These are phyloP conservation scores for Euclidium syriacum DNA, from an alignment of 345 rosid species.

Conservation along the genomic window DNA sequence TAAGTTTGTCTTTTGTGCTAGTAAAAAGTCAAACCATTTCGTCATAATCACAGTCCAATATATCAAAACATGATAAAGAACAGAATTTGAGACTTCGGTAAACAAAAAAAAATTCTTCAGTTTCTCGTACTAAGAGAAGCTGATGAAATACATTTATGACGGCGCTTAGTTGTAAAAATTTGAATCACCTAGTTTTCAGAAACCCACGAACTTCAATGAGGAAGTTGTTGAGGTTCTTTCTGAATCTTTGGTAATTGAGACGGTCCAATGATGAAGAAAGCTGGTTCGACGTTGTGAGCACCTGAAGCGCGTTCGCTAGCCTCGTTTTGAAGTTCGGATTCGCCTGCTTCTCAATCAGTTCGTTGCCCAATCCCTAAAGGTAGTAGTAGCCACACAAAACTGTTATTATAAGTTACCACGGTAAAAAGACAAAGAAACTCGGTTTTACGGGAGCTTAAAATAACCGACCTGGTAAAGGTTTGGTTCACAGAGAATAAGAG, in stretches of 20 bases:
- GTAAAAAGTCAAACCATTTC: background rate
- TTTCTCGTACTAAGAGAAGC: too few species aligned
- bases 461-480: slow-evolving; percentile 77
- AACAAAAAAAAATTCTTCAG: too few species aligned
- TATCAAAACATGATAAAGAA: background rate
- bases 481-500: slow-evolving; percentile 91
- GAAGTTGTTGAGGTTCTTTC: slow-evolving; percentile 81
- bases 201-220: slow-evolving; percentile 92
- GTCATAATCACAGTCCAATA: background rate
- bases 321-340: slow-evolving; percentile 51
- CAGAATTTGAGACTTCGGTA: too few species aligned
- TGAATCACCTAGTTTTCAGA: slow-evolving; percentile 53
- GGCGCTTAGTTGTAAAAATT: background rate
- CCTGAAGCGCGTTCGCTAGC: slow-evolving; percentile 65
- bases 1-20: too few species aligned
- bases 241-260: slow-evolving; percentile 79
- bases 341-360: slow-evolving; percentile 73
- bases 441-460: background rate
- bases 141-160: background rate
- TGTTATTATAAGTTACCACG: background rate
- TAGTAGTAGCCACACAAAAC: slow-evolving; percentile 16
- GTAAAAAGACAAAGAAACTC: background rate
- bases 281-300: slow-evolving; percentile 80
- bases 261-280: slow-evolving; percentile 79
- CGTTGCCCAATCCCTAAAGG: slow-evolving; percentile 60